Evolutionary conservation across 2,329 filamentous ascomycete genomes (phyloP).

Genomic region (Magnaporthiopsis rhizophila): DNA sequence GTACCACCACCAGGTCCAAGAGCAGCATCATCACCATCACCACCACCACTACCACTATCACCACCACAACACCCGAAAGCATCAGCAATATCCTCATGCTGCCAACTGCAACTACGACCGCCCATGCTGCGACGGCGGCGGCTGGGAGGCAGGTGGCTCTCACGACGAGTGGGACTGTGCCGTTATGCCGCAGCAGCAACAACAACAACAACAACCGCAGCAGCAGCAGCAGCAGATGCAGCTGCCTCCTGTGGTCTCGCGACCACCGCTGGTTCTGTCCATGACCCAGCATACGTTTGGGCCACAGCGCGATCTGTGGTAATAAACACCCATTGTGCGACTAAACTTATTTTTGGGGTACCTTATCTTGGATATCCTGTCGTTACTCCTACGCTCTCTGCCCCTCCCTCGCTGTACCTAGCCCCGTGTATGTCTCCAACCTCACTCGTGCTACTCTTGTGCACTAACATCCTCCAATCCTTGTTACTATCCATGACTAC

Average conservation of each 20-base stretch:
- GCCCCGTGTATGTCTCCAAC: background rate
- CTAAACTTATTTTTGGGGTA: background rate
- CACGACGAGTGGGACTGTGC: conserved; percentile 2
- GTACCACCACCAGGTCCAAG: background rate
- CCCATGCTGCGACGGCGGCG: background rate
- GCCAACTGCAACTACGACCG: background rate
- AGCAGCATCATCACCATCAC: background rate
- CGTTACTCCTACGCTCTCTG: background rate
- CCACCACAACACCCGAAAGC: background rate
- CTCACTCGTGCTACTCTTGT: background rate
- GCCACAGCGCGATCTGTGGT: background rate
- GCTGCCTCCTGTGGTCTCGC: background rate
- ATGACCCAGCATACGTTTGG: background rate
- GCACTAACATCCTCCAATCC: background rate
- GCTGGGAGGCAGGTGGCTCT: background rate
- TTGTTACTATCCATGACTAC: background rate
- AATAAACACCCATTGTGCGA: background rate
- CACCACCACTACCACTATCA: background rate
- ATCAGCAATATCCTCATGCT: background rate
- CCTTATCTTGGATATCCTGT: background rate
- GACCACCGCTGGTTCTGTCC: background rate
- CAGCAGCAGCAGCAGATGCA: background rate
- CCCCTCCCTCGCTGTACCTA: background rate
- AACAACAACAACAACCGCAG: background rate
- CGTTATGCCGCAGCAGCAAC: background rate